These are phyloP conservation scores for Candida pseudofarinosa DNA, from an alignment of 805 yeast genomes.

Conservation along the genomic window DNA sequence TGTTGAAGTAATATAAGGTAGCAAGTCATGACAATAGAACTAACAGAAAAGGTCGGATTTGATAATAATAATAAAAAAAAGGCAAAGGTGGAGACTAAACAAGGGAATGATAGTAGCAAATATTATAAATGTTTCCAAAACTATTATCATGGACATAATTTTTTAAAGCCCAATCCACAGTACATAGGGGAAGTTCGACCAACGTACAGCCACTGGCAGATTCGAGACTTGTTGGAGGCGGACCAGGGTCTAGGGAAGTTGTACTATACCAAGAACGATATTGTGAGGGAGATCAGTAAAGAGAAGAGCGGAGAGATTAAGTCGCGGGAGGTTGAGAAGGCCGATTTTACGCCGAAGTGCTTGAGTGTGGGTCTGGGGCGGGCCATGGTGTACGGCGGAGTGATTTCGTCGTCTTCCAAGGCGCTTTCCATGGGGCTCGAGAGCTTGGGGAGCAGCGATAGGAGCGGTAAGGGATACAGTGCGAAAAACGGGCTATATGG, in stretches of 20 bases:
- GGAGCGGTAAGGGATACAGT: slow-evolving; percentile 5
- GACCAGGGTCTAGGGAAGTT: slow-evolving; percentile 42
- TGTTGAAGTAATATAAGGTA: too few species aligned
- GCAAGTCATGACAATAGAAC: slow-evolving; percentile 1
- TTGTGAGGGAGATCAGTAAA: slow-evolving; percentile 45
- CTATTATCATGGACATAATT: slow-evolving; percentile 37
- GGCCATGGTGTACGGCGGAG: slow-evolving; percentile 46
- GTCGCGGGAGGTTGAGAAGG: slow-evolving; percentile 38
- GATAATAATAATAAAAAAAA: background rate
- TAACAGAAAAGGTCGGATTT: background rate
- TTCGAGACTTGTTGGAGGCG: slow-evolving; percentile 66
- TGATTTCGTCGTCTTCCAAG: slow-evolving; percentile 37
- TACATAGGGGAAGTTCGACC: slow-evolving; percentile 30
- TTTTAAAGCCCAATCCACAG: slow-evolving; percentile 32
- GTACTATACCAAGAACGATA: slow-evolving; percentile 55
- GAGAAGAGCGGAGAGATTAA: slow-evolving; percentile 11
- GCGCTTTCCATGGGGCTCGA: slow-evolving; percentile 21
- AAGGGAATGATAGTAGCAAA: slow-evolving; percentile 6
- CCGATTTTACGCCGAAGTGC: slow-evolving; percentile 69
- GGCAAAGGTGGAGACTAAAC: background rate
- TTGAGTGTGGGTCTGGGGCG: slow-evolving; percentile 53
- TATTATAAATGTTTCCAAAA: slow-evolving; percentile 37
- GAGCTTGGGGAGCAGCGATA: slow-evolving; percentile 12
- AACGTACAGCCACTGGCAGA: slow-evolving; percentile 66
- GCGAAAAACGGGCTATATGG: slow-evolving; percentile 62